A percentile compares a stretch with the other conserved stretches of the same genome.
Evolutionary conservation across 805 yeast species (phyloP).

Genomic region (Starmerella scarabaei): DNA sequence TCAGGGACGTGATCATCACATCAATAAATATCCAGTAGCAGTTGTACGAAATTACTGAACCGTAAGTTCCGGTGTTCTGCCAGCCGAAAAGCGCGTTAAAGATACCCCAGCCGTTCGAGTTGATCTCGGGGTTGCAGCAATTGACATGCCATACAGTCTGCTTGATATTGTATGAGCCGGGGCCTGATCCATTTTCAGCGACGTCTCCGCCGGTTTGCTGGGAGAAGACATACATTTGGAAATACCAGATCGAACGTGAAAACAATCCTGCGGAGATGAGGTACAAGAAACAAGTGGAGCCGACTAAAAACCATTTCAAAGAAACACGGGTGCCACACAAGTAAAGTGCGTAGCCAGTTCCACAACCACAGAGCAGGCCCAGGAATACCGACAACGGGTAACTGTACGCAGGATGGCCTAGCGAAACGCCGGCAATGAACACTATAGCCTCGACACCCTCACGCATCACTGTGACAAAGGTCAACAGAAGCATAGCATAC

Average conservation of each 20-base stretch:
- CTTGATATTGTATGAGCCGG: slow-evolving; percentile 79
- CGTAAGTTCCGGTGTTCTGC: slow-evolving; percentile 93
- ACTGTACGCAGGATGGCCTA: slow-evolving; percentile 48
- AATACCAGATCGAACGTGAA: slow-evolving; percentile 86
- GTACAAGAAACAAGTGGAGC: slow-evolving; percentile 80
- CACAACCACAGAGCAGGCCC: slow-evolving; percentile 69
- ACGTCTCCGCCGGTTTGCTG: slow-evolving; percentile 83
- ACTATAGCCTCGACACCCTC: slow-evolving; percentile 97
- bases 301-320: slow-evolving; percentile 74
- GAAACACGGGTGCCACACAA: slow-evolving; percentile 71
- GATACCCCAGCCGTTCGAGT: slow-evolving; percentile 86
- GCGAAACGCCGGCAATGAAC: slow-evolving; percentile 91
- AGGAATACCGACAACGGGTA: slow-evolving; percentile 89
- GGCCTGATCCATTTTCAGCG: slow-evolving; percentile 82
- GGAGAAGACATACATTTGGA: slow-evolving; percentile 57
- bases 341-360: slow-evolving; percentile 60
- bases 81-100: slow-evolving; percentile 91
- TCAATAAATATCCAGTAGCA: slow-evolving; percentile 71
- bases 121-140: slow-evolving; percentile 82
- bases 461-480: slow-evolving; percentile 81
- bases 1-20: slow-evolving; percentile 43
- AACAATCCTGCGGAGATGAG: slow-evolving; percentile 85
- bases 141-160: slow-evolving; percentile 89
- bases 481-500: slow-evolving; percentile 79
- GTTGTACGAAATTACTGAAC: slow-evolving; percentile 81